Base-by-base conservation (phyloP, 1,284 basidiomycete species). In the Rhodotorula sp. region DNA sequence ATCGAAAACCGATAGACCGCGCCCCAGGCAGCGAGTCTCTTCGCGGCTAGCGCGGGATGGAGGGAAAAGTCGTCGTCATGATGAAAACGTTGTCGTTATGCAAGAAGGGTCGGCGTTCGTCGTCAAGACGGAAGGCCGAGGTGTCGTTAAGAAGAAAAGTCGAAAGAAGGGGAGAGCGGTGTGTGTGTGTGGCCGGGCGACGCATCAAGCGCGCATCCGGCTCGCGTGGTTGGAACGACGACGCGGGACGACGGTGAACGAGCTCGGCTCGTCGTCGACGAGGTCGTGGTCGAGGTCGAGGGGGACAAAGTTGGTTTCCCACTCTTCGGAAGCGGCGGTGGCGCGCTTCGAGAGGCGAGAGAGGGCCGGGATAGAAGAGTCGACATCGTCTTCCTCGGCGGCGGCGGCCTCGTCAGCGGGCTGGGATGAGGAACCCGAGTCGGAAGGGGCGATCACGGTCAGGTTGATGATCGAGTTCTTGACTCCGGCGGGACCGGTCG, bases 401-500 rank as follows among this genome's bases (percentile, higher is more conserved):
- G 62, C 43, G 18, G 39, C 15, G 23, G 54, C 5, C 29, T 15
- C 20, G 34, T 34, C 34, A 34, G 34, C 34, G 6, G 34, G 34
- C 34, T 34, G 34, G 34, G 34, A 34, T 3, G 34, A 43, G 39
- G 39, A 43, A 43, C 12, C 39, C 31, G 58, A 29, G 43, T 62
- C 64, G 43, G 62, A 62, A 4, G 65, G 66, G 34, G 74, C 60
- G 69, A 75, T 71, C 58, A 75, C 71, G 49, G 74, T 72, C 43
- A 75, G 49, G 67, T 73, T 75, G 71, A 73, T 70, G 43, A 71
- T 75, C 58, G 73, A 75, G 58, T 66, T 64, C 62, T 72, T 72
- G 68, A 75, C 71, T 8, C 73, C 73, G 58, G 64, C 63, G 43
- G 71, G 56, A 34, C 57, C 20, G 0, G 65, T 23, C 15, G 68